These are phyloP conservation scores for Triticum turgidum DNA, from an alignment of 176 grass and related monocot genomes.

Conservation along the genomic window DNA sequence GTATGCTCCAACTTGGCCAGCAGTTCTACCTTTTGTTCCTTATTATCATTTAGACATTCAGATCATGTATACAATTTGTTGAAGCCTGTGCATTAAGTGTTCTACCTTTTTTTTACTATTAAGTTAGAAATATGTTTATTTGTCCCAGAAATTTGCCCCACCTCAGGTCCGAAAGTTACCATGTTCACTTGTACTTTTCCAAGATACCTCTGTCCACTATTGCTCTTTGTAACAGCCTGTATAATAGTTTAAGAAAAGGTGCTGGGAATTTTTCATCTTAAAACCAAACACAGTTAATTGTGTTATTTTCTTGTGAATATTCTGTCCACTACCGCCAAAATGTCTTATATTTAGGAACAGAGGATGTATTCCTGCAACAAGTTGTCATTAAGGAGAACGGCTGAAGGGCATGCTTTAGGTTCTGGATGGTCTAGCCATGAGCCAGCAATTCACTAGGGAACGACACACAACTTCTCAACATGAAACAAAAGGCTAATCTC, in stretches of 20 bases:
- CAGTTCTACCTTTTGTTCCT: neutral
- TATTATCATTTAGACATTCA: conserved; percentile 5
- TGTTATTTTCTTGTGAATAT: neutral
- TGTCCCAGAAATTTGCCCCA: neutral
- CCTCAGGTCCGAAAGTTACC: neutral
- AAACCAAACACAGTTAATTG: neutral
- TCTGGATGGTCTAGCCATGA: neutral
- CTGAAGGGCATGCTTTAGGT: neutral
- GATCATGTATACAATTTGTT: neutral
- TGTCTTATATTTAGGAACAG: no score
- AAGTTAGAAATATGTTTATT: neutral
- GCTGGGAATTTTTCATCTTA: neutral
- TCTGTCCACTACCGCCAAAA: neutral
- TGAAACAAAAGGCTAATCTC: neutral
- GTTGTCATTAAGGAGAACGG: neutral
- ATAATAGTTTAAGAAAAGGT: neutral
- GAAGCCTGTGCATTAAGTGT: neutral
- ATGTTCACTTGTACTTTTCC: neutral
- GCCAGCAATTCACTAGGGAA: neutral
- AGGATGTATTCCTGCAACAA: neutral
- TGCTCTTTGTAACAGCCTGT: neutral
- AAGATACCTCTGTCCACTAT: neutral
- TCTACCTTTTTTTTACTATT: neutral
- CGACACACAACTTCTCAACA: neutral
- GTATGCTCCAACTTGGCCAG: neutral